Base-by-base conservation (phyloP, 2,329 filamentous ascomycete genomes). In the Colletotrichum melonis region DNA sequence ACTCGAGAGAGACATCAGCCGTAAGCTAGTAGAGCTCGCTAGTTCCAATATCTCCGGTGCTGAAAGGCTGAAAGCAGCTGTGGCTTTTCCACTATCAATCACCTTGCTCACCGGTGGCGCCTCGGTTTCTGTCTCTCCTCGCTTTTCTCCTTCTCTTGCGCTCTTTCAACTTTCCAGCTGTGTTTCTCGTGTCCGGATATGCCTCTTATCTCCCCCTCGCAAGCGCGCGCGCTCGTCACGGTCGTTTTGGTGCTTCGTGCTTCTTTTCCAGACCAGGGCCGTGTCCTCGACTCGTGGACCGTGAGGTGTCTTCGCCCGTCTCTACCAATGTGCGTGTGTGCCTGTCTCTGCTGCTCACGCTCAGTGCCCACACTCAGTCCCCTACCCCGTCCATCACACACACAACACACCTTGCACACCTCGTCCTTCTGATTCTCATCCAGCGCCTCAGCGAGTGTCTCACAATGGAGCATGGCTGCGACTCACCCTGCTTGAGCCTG, bases 381-480 rank as follows among this genome's bases (percentile, higher is more conserved):
- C 12, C 46, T 26, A 1, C 16, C 35, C 11, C 35, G 30, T 16
- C 5, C 9, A 22, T 12, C 6, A 16, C 35, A 19, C 35, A 22
- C 7, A 46, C n/a, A 16, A 26, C 22, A 14, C 7, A 46, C 19
- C 5, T 63, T 19, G 49, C 35, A 24, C 56, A 4, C n/a, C 16
- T 46, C 22, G 5, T 16, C 22, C 32, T 55, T 42, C 16, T 42
- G 38, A 42, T 42, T 42, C 22, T 22, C 32, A 14, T 30, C 66
- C 14, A 38, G 59, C 69, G 66, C 68, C 68, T 69, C 65, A 54
- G 19, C 26, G 54, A 42, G 38, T 60, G 70, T 73, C 70, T 73
- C 70, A 64, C 38, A 64, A 63, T 64, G 26, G 58, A 54, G 46
- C 16, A 55, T 55, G 66, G 55, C 59, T 64, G 55, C 66, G 46